Evolutionary conservation across 2,329 filamentous ascomycete species (phyloP).

Genomic region (Cryphonectria japonica): DNA sequence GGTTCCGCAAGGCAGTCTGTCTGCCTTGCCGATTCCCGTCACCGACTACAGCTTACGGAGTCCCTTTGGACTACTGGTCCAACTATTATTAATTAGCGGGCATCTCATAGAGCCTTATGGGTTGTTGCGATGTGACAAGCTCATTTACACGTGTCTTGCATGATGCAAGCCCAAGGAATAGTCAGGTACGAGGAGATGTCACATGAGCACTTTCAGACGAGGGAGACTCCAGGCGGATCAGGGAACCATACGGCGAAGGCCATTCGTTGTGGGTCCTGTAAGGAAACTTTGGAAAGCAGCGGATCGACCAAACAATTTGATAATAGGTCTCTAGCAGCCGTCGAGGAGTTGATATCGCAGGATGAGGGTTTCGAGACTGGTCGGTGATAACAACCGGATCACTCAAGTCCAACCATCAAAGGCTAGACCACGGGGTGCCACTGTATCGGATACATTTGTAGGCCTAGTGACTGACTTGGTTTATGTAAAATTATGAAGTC

Average conservation of each 20-base stretch:
- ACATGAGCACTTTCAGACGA: background rate
- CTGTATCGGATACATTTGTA: too few species aligned
- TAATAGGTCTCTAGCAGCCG: too few species aligned
- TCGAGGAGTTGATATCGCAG: too few species aligned
- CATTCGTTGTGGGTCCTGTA: background rate
- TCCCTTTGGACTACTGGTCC: background rate
- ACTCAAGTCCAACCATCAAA: too few species aligned
- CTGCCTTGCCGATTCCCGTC: background rate
- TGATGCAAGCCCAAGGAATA: background rate
- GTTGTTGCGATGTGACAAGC: background rate
- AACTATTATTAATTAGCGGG: background rate
- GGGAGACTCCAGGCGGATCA: background rate
- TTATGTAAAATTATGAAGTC: too few species aligned
- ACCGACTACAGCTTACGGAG: background rate
- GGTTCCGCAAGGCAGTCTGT: background rate
- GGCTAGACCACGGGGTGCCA: too few species aligned
- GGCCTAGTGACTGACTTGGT: too few species aligned
- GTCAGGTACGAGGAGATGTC: background rate
- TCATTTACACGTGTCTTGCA: conserved; percentile 2
- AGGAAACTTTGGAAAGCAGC: too few species aligned
- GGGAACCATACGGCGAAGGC: background rate
- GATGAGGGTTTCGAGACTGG: too few species aligned
- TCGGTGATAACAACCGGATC: too few species aligned
- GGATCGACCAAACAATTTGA: too few species aligned
- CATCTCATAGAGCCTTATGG: background rate